Conservation (phyloP, 2,329 filamentous ascomycete genomes). For the Trichoderma lentiforme region DNA sequence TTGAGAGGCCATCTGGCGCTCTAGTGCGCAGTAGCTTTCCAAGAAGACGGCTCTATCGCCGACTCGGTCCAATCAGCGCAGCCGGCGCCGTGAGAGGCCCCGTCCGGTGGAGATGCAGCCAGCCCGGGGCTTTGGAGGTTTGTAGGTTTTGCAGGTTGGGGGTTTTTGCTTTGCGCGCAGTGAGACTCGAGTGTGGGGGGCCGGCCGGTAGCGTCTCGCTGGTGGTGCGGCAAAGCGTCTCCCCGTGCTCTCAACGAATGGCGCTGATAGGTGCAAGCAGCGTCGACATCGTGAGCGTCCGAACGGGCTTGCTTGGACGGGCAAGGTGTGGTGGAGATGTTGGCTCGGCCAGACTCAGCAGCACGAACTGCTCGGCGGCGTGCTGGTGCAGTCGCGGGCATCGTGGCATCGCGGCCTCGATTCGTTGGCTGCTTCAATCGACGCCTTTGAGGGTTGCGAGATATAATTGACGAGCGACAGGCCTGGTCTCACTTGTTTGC, state of each 20-base stretch:
- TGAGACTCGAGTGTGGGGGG: slow-evolving; percentile 13
- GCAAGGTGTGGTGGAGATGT: slow-evolving; percentile 7
- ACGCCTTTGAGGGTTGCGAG: neutral
- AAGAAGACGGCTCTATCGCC: neutral
- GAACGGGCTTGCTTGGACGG: neutral
- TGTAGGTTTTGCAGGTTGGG: neutral
- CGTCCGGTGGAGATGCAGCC: slow-evolving; percentile 8
- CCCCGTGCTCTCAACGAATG: slow-evolving; percentile 16
- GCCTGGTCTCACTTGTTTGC: neutral
- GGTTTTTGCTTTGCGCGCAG: neutral
- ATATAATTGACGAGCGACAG: neutral
- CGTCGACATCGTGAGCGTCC: neutral
- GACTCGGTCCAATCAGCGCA: neutral
- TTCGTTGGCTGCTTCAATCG: slow-evolving; percentile 8
- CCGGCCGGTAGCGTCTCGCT: slow-evolving; percentile 7
- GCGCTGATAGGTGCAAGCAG: slow-evolving; percentile 12
- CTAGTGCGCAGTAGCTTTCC: neutral
- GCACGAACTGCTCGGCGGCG: neutral
- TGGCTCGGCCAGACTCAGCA: slow-evolving; percentile 5
- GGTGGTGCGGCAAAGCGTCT: neutral
- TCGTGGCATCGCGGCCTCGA: slow-evolving; percentile 10
- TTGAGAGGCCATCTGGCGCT: neutral
- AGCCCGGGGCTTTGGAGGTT: neutral
- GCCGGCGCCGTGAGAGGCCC: neutral
- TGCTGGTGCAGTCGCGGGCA: slow-evolving; percentile 5